Evolutionary conservation across 2,329 filamentous ascomycete species (phyloP).

Genomic region (Paecilomyces sp.): DNA sequence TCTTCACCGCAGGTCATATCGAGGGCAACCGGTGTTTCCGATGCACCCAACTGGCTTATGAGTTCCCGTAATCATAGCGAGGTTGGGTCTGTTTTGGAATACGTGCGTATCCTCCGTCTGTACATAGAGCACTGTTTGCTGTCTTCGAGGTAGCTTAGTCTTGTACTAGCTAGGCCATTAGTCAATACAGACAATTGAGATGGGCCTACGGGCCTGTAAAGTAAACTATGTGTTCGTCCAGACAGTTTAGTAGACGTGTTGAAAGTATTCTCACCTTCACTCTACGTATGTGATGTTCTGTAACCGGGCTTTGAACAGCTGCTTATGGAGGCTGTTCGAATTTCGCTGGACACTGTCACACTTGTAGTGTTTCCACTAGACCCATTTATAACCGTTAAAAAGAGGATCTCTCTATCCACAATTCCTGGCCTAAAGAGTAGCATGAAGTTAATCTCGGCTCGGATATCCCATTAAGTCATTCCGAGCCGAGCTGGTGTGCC

Average conservation of each 20-base stretch:
- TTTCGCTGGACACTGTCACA: no score
- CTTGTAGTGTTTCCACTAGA: no score
- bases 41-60: background rate
- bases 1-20: background rate
- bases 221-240: background rate
- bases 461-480: background rate
- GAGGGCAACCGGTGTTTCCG: background rate
- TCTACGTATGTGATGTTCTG: no score
- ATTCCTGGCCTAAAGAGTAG: background rate
- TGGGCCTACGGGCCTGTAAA: background rate
- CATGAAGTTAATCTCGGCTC: background rate
- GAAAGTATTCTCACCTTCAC: no score
- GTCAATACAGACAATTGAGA: background rate
- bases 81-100: background rate
- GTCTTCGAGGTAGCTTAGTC: background rate
- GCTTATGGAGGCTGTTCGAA: no score
- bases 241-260: background rate
- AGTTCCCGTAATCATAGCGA: background rate
- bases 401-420: no score
- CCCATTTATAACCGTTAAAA: no score
- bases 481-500: background rate
- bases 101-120: background rate
- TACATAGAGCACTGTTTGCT: background rate
- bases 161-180: background rate
- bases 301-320: no score